These are phyloP conservation scores for Cadophora luteo-olivacea DNA, from an alignment of 2,329 filamentous ascomycete genomes.

Conservation along the genomic window DNA sequence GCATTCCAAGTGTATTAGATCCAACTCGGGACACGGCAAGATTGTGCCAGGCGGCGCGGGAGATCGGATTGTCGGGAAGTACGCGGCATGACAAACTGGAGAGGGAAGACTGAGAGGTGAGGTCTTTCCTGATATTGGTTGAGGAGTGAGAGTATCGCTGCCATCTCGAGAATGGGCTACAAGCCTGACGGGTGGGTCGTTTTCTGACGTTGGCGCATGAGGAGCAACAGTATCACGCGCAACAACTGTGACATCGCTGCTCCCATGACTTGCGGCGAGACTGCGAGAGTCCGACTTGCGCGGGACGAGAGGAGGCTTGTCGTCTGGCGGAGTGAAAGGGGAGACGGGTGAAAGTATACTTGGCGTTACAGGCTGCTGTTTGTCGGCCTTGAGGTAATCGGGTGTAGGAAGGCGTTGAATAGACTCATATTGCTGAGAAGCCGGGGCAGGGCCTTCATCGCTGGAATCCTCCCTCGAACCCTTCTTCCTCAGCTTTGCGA, in stretches of 20 bases:
- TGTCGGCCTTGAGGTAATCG: conserved; percentile 37
- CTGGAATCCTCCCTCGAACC: conserved; percentile 34
- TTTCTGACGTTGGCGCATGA: conserved; percentile 8
- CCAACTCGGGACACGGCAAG: conserved; percentile 35
- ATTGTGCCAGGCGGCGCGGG: conserved; percentile 33
- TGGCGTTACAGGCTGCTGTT: conserved; percentile 29
- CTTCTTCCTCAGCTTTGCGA: conserved; percentile 42
- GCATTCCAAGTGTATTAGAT: conserved; percentile 41
- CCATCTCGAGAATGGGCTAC: conserved; percentile 32
- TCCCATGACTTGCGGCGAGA: conserved; percentile 3
- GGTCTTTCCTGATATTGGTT: conserved; percentile 31
- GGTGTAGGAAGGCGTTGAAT: conserved; percentile 36
- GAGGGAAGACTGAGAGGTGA: conserved; percentile 31
- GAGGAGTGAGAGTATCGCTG: conserved; percentile 40
- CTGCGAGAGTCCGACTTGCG: conserved; percentile 34
- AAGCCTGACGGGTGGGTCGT: conserved; percentile 20
- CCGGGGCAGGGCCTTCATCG: conserved; percentile 24
- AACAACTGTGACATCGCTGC: conserved; percentile 20
- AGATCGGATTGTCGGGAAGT: conserved; percentile 34
- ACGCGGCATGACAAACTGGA: conserved; percentile 29
- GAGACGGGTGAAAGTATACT: conserved; percentile 35
- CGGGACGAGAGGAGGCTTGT: conserved; percentile 33
- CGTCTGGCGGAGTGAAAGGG: conserved; percentile 37
- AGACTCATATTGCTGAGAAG: conserved; percentile 27
- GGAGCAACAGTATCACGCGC: background rate